phyloP scores from a whole-genome alignment of 306 rosid genomes.

The Vicia villosa region DNA sequence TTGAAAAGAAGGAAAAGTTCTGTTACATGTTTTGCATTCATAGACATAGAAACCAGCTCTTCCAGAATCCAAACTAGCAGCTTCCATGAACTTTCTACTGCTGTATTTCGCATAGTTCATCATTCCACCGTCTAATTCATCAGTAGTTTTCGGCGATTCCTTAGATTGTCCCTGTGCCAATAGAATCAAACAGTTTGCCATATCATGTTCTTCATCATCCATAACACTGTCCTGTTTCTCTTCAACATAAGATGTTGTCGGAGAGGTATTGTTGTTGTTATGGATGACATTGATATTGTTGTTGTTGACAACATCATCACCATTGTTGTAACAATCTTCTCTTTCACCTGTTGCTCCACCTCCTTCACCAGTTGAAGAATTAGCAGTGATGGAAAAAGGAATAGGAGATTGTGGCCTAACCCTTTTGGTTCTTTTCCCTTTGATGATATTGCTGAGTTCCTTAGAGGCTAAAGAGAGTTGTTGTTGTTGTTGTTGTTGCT shows the following conservation, averaged over 20 bases:
- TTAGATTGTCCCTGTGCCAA: slow-evolving; percentile 73
- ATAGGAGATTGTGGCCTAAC: slow-evolving; percentile 83
- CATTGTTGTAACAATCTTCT: slow-evolving; percentile 21
- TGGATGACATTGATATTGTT: slow-evolving; percentile 5
- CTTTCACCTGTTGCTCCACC: background rate
- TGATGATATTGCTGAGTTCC: slow-evolving; percentile 54
- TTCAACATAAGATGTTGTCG: slow-evolving; percentile 49
- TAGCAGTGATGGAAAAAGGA: slow-evolving; percentile 54
- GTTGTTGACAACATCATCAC: background rate
- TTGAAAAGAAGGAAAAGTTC: slow-evolving; percentile 83
- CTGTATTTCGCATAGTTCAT: slow-evolving; percentile 42
- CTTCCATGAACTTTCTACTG: slow-evolving; percentile 67
- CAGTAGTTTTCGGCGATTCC: slow-evolving; percentile 32
- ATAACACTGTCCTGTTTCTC: slow-evolving; percentile 38
- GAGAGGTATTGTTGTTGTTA: slow-evolving; percentile 22
- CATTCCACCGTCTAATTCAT: slow-evolving; percentile 32
- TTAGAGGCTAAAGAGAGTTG: slow-evolving; percentile 48
- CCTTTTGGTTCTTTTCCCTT: slow-evolving; percentile 94
- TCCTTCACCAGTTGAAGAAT: slow-evolving; percentile 49
- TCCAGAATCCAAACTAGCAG: slow-evolving; percentile 36
- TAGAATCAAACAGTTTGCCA: slow-evolving; percentile 89
- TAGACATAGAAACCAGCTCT: slow-evolving; percentile 58
- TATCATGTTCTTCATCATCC: slow-evolving; percentile 71
- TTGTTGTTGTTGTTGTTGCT: slow-evolving; percentile 5
- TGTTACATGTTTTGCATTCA: slow-evolving; percentile 84